Percentiles rank a stretch among this genome's conserved stretches.
These are phyloP conservation scores for Lasiosphaeriaceae sp. DNA, from an alignment of 495 filamentous ascomycete species.

Conservation along the genomic window DNA sequence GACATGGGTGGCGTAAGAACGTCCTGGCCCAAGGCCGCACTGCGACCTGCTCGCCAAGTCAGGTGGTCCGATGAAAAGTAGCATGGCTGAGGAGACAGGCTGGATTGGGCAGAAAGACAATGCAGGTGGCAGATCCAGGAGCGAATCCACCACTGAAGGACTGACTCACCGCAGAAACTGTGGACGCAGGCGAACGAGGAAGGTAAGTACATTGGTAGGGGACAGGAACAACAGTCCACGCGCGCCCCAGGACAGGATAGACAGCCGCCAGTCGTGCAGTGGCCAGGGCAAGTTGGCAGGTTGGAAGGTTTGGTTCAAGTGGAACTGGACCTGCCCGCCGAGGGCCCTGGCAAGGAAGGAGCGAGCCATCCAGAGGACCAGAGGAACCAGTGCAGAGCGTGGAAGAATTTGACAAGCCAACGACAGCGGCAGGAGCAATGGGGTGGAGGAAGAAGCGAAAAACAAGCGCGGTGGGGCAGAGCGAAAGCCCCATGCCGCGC, in stretches of 20 bases:
- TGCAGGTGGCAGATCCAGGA: slow-evolving; percentile 10
- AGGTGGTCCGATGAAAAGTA: slow-evolving; percentile 9
- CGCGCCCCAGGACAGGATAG: too few species aligned
- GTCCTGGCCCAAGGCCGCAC: slow-evolving; percentile 13
- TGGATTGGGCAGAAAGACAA: slow-evolving; percentile 17
- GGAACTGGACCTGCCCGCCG: not conserved
- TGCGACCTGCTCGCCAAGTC: slow-evolving; percentile 11
- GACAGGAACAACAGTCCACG: too few species aligned
- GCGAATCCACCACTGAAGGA: not conserved
- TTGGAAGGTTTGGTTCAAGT: not conserved
- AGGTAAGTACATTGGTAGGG: too few species aligned
- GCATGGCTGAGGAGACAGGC: slow-evolving; percentile 7
- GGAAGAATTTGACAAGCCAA: slow-evolving; percentile 5
- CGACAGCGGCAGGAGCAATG: not conserved
- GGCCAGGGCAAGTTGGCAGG: not conserved
- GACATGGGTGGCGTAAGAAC: slow-evolving; percentile 10
- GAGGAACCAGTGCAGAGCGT: not conserved
- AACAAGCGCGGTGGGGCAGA: slow-evolving; percentile 10
- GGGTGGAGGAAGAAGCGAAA: not conserved
- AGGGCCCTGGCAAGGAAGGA: too few species aligned
- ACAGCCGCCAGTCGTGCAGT: not conserved
- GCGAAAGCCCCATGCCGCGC: not conserved
- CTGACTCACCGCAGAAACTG: not conserved
- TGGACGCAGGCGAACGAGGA: not conserved
- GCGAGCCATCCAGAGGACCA: too few species aligned